These are phyloP conservation scores for Claviceps humidiphila DNA, from an alignment of 2,329 filamentous ascomycete genomes.

Conservation along the genomic window DNA sequence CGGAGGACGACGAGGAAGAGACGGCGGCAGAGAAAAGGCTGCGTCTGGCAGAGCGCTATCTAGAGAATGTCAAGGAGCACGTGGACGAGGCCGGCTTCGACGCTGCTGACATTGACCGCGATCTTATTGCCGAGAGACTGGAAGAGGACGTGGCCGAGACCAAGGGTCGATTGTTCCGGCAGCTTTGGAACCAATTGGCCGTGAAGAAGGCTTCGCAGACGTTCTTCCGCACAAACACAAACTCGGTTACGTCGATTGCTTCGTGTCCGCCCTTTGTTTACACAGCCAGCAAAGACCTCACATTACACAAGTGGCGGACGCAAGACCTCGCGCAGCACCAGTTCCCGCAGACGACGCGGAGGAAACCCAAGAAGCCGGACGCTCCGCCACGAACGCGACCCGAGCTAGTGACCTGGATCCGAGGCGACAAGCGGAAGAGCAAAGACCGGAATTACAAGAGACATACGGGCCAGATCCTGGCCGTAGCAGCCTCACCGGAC, in stretches of 20 bases:
- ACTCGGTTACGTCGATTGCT: conserved; percentile 67
- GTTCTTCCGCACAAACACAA: conserved; percentile 66
- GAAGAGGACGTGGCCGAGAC: conserved; percentile 85
- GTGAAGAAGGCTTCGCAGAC: conserved; percentile 55
- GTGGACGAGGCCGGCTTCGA: conserved; percentile 77
- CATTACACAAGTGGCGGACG: conserved; percentile 80
- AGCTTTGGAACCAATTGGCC: conserved; percentile 60
- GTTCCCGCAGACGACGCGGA: conserved; percentile 44
- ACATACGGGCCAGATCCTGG: conserved; percentile 68
- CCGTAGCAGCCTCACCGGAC: conserved; percentile 75
- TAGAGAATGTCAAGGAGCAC: conserved; percentile 78
- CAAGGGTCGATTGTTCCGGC: conserved; percentile 79
- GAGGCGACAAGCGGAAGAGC: conserved; percentile 45
- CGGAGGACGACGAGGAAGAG: conserved; percentile 61
- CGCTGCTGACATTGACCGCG: conserved; percentile 82
- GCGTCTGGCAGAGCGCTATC: conserved; percentile 79
- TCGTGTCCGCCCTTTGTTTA: conserved; percentile 71
- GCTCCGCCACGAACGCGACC: conserved; percentile 49
- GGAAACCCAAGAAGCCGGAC: conserved; percentile 43
- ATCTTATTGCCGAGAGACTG: conserved; percentile 79
- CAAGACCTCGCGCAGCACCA: conserved; percentile 50
- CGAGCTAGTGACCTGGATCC: conserved; percentile 47
- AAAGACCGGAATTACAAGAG: conserved; percentile 57
- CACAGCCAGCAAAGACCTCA: conserved; percentile 75
- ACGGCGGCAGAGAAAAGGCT: conserved; percentile 81